phyloP scores from a whole-genome alignment of 352 stramenopile genomes.

The Phytophthora fragariae region DNA sequence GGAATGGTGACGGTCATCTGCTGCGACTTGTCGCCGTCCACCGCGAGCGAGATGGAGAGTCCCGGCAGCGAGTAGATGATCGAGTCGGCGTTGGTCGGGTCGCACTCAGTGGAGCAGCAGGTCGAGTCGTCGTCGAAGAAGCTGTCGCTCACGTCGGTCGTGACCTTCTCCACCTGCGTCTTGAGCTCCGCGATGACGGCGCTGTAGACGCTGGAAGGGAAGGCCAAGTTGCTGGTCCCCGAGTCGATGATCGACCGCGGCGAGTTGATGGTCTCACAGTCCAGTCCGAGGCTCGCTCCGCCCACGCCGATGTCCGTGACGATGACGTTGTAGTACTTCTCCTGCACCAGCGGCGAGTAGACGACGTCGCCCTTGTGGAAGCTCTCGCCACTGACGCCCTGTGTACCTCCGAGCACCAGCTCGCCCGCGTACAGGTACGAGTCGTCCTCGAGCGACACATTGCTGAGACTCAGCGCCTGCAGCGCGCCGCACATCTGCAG shows the following conservation, averaged over 20 bases:
- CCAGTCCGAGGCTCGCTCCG: slow-evolving; percentile 50
- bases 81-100: slow-evolving; percentile 68
- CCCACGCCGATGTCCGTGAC: slow-evolving; percentile 71
- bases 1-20: slow-evolving; percentile 82
- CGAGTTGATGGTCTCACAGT: slow-evolving; percentile 77
- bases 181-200: slow-evolving; percentile 66
- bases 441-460: slow-evolving; percentile 42
- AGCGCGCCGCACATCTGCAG: slow-evolving; percentile 81
- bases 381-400: slow-evolving; percentile 50
- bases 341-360: slow-evolving; percentile 80
- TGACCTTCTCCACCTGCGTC: slow-evolving; percentile 55
- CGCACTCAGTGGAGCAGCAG: slow-evolving; percentile 75
- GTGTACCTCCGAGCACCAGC: slow-evolving; percentile 65
- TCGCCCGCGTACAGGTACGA: slow-evolving; percentile 64
- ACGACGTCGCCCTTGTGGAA: slow-evolving; percentile 71
- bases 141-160: slow-evolving; percentile 47
- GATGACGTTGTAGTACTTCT: slow-evolving; percentile 84
- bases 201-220: slow-evolving; percentile 73
- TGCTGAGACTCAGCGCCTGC: slow-evolving; percentile 60
- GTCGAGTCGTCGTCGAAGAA: slow-evolving; percentile 79
- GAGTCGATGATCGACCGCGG: slow-evolving; percentile 80
- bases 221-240: slow-evolving; percentile 82
- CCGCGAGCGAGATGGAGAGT: slow-evolving; percentile 68
- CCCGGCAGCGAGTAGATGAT: slow-evolving; percentile 69
- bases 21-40: slow-evolving; percentile 52